Evolutionary conservation across 2,329 filamentous ascomycete species (phyloP), one percentile per base, ranked within the genome.

Genomic region (Tolypocladium endophyticum): DNA sequence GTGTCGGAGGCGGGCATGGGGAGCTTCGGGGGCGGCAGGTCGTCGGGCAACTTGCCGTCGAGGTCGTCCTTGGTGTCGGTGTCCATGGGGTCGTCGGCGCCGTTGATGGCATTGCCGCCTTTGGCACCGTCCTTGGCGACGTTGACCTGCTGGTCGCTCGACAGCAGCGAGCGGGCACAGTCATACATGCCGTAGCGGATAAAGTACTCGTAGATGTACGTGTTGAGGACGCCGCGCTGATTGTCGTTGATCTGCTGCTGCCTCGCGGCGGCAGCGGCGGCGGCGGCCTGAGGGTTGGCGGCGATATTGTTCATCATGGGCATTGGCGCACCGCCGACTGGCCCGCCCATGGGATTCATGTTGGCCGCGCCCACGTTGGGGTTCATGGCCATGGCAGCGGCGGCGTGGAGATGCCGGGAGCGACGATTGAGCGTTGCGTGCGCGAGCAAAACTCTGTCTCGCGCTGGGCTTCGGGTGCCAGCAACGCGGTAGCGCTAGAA

Each of bases 121-220:
- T 82, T 83, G n/a, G 87, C 84, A 67, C 85, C 88, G 59, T 87
- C 87, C 69, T 89, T 89, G 59, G 80, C 76, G 53, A 86, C 78
- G 67, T 87, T 88, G 64, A 90, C 77, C 61, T 81, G 84, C 69
- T 88, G 81, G 64, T 88, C 84, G 72, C 82, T 81, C 53, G 82
- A 80, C 59, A 90, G 76, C 61, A 96, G 80, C 56, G 87, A 82
- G 66, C 90, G 86, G 65, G 94, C 94, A 71, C 89, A 88, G 65
- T 94, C 89, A 70, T 84, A 88, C 82, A 96, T 90, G 66, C 86
- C 83, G 72, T 91, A 89, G 69, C 89, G 90, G 65, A 97, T 79
- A 65, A 97, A 93, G 73, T 94, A 93, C 70, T 94, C 90, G 80
- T 93, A 94, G 65, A 94, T 94, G 73, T 92, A 92, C 25, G 90